Evolutionary conservation across 306 rosid genomes (phyloP).

Genomic region (Cicer yamashitae): DNA sequence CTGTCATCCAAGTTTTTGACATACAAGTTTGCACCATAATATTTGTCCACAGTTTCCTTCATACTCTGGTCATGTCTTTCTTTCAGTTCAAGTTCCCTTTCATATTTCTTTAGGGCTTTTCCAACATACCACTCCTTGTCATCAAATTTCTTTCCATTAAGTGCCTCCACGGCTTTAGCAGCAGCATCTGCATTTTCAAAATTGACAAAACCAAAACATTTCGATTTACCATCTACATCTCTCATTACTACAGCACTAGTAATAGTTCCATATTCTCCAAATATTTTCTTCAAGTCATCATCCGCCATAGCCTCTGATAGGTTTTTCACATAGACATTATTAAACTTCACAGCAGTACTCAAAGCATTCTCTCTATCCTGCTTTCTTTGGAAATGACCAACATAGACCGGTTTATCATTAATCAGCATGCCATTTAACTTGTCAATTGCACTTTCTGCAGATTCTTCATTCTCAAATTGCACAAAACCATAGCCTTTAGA

Average conservation of each 20-base stretch:
- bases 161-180: constrained; percentile 68
- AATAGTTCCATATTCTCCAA: constrained; percentile 57
- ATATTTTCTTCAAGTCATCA: constrained; percentile 56
- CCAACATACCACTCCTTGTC: constrained; percentile 83
- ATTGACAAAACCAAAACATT: constrained; percentile 79
- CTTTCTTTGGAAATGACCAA: constrained; percentile 67
- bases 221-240: constrained; percentile 72
- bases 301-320: constrained; percentile 60
- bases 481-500: constrained; percentile 78
- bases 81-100: constrained; percentile 71
- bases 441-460: constrained; percentile 76
- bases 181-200: constrained; percentile 74
- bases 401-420: constrained; percentile 70
- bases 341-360: constrained; percentile 56
- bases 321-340: constrained; percentile 71
- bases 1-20: constrained; percentile 75
- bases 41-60: constrained; percentile 66
- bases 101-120: constrained; percentile 68
- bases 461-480: constrained; percentile 67
- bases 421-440: constrained; percentile 76
- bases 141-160: constrained; percentile 66
- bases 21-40: constrained; percentile 72
- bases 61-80: constrained; percentile 65
- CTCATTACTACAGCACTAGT: constrained; percentile 69
- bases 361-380: constrained; percentile 66